A percentile compares a stretch with the other conserved stretches of the same genome.
Conservation (phyloP, 1,284 basidiomycete species). For the Cerrena zonata region DNA sequence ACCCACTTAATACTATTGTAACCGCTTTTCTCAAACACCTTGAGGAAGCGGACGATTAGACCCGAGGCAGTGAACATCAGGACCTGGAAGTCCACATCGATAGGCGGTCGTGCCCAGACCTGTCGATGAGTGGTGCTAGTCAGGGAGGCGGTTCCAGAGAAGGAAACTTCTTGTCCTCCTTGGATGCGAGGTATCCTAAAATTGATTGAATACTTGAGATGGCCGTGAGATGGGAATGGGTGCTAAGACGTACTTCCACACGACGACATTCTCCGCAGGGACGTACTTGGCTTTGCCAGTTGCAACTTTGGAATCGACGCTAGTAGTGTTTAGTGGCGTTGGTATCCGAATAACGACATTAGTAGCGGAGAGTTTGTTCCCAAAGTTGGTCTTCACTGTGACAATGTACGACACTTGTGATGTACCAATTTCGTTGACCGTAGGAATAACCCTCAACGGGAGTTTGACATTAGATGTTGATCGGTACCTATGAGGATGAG, state of each 20-base stretch:
- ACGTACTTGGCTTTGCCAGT: conserved; percentile 96
- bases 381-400: conserved; percentile 85
- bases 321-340: conserved; percentile 90
- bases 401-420: conserved; percentile 88
- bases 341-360: conserved; percentile 91
- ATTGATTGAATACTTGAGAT: conserved; percentile 1
- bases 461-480: conserved; percentile 93
- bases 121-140: conserved; percentile 85
- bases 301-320: conserved; percentile 84
- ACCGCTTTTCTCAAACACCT: conserved; percentile 94
- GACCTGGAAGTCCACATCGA: conserved; percentile 96
- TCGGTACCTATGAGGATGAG: conserved; percentile 65
- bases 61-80: conserved; percentile 98
- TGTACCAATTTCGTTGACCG: conserved; percentile 89
- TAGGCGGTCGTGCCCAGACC: conserved; percentile 95
- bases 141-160: conserved; percentile 78
- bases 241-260: conserved; percentile 85
- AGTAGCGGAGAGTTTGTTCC: conserved; percentile 86
- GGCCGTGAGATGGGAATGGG: neutral
- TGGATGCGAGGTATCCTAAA: conserved; percentile 84
- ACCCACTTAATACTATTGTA: conserved; percentile 95
- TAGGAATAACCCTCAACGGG: conserved; percentile 85
- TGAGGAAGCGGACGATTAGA: conserved; percentile 91
- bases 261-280: conserved; percentile 88
- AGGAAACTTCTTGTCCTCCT: conserved; percentile 85